These are phyloP conservation scores for Fagopyrum homotropicum DNA, from an alignment of 148 eudicot genomes.

Conservation along the genomic window DNA sequence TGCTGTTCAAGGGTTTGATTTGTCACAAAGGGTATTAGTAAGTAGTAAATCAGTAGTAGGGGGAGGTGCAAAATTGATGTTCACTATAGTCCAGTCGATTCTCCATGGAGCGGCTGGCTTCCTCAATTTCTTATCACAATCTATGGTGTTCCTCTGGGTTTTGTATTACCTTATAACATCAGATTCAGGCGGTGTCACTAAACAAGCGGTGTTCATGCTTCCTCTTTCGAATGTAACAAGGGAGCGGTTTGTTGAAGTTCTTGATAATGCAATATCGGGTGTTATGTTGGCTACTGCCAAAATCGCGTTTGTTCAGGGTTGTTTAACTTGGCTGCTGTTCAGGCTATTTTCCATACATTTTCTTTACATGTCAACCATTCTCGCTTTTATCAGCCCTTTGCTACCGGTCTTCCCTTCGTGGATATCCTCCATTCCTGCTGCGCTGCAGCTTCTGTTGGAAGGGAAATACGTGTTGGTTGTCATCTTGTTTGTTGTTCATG, in stretches of 20 bases:
- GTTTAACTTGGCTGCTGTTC: constrained; percentile 90
- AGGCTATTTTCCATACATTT: constrained; percentile 80
- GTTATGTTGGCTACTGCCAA: constrained; percentile 77
- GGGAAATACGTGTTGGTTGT: constrained; percentile 60
- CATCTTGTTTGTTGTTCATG: constrained; percentile 51
- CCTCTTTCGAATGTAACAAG: constrained; percentile 63
- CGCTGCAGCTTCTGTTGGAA: constrained; percentile 68
- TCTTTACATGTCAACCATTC: constrained; percentile 75
- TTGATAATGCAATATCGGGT: constrained; percentile 78
- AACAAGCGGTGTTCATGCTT: constrained; percentile 72
- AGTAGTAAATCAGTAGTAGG: constrained; percentile 69
- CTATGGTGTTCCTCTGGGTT: constrained; percentile 91
- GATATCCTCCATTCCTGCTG: constrained; percentile 73
- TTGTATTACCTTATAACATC: constrained; percentile 88
- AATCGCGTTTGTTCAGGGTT: constrained; percentile 82
- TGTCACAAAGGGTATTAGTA: constrained; percentile 54
- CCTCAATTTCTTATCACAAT: constrained; percentile 71
- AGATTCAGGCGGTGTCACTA: constrained; percentile 87
- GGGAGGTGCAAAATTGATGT: constrained; percentile 67
- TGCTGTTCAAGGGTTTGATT: constrained; percentile 75
- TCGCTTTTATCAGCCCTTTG: constrained; percentile 71
- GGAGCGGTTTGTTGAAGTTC: constrained; percentile 77
- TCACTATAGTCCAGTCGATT: constrained; percentile 53
- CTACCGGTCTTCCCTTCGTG: constrained; percentile 73
- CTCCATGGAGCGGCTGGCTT: constrained; percentile 89